These are phyloP conservation scores for Rhizophlyctis rosea DNA, from an alignment of 192 early-diverging fungal species.

Conservation along the genomic window DNA sequence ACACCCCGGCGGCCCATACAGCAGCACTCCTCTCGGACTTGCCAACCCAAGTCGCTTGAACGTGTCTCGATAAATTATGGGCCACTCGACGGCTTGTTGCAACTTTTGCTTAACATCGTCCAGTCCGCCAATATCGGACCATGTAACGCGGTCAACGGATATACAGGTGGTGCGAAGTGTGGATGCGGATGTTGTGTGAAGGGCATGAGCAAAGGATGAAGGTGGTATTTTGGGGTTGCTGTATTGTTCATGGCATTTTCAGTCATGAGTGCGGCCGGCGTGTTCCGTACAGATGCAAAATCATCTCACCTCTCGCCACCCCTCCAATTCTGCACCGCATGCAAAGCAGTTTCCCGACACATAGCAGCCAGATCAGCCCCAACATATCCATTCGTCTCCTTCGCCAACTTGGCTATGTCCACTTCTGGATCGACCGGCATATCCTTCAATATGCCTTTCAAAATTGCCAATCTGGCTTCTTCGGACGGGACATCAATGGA, in stretches of 20 bases:
- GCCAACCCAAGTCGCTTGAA: slow-evolving; percentile 75
- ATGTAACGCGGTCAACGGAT: slow-evolving; percentile 59
- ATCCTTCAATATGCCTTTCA: slow-evolving; percentile 51
- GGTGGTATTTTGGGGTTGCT: no score
- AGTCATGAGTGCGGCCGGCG: no score
- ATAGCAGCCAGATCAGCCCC: slow-evolving; percentile 88
- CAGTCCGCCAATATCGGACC: slow-evolving; percentile 89
- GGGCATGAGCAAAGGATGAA: slow-evolving; percentile 16
- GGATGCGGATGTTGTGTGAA: slow-evolving; percentile 52
- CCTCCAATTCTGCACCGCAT: slow-evolving; percentile 23
- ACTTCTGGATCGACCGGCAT: slow-evolving; percentile 56
- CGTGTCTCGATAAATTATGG: slow-evolving; percentile 63
- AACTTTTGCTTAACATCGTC: slow-evolving; percentile 77
- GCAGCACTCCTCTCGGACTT: slow-evolving; percentile 81
- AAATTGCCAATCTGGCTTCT: slow-evolving; percentile 56
- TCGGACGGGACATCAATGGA: slow-evolving; percentile 73
- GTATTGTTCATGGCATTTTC: no score
- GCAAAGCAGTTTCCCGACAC: slow-evolving; percentile 74
- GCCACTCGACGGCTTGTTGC: slow-evolving; percentile 88
- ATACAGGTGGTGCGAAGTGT: slow-evolving; percentile 50
- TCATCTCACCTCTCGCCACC: not conserved
- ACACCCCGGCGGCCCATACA: slow-evolving; percentile 97
- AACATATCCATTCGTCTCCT: slow-evolving; percentile 85
- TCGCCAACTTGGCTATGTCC: slow-evolving; percentile 41
- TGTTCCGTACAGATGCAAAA: no score